These are phyloP conservation scores for Saxophila tyrrhenica DNA, from an alignment of 495 filamentous ascomycete species.

Conservation along the genomic window DNA sequence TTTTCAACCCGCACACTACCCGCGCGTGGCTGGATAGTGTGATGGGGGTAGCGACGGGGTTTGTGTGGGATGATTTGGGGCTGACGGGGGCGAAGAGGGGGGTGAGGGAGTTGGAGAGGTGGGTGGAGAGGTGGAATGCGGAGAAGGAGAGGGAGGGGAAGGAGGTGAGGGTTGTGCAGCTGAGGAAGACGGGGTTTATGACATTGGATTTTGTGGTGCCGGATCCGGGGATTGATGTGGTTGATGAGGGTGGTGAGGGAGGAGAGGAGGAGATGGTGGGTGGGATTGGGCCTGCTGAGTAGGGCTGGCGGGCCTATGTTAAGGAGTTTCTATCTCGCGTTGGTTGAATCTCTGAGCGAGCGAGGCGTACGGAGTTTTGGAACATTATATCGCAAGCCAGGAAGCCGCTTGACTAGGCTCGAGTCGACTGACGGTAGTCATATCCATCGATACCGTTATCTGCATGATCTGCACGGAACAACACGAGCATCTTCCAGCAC, in stretches of 20 bases:
- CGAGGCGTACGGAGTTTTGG: not conserved
- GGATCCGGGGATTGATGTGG: slow-evolving; percentile 21
- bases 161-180: slow-evolving; percentile 16
- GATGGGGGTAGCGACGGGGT: slow-evolving; percentile 51
- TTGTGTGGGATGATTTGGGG: slow-evolving; percentile 87
- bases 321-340: not conserved
- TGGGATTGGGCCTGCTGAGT: slow-evolving; percentile 6
- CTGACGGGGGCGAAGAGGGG: slow-evolving; percentile 26
- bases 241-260: slow-evolving; percentile 1
- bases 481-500: too few relatives aligned
- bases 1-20: slow-evolving; percentile 14
- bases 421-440: too few relatives aligned
- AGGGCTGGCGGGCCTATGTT: not conserved
- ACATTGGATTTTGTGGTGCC: slow-evolving; percentile 21
- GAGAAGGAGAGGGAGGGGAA: slow-evolving; percentile 7
- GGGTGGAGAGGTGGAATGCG: slow-evolving; percentile 16
- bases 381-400: too few relatives aligned
- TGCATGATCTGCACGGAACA: too few relatives aligned
- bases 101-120: slow-evolving; percentile 10
- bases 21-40: slow-evolving; percentile 13
- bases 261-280: not conserved
- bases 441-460: too few relatives aligned
- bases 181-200: slow-evolving; percentile 18
- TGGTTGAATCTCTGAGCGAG: not conserved
- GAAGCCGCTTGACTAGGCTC: too few relatives aligned